Conservation (phyloP, 2,329 filamentous ascomycete genomes). For the Hypoxylon sp. region DNA sequence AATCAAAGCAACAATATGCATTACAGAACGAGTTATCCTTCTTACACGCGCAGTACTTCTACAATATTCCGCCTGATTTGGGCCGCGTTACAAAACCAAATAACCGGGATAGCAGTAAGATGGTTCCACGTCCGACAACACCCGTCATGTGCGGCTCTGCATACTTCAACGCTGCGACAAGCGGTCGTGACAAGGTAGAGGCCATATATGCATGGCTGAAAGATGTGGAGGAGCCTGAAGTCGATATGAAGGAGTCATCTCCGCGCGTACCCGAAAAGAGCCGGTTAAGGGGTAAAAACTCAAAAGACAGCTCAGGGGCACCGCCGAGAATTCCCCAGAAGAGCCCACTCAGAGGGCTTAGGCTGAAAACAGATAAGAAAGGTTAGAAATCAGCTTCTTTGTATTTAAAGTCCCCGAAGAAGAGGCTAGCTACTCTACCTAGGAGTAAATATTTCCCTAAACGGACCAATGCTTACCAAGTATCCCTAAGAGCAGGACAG, state of each 20-base stretch:
- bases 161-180: not conserved
- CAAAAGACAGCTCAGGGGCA: not conserved
- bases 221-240: conserved; percentile 1
- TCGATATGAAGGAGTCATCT: not conserved
- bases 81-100: not conserved
- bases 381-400: not conserved
- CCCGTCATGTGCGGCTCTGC: not conserved
- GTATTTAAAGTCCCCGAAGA: not conserved
- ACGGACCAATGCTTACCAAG: no score
- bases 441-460: conserved; percentile 23
- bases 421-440: conserved; percentile 1
- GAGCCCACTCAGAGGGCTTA: not conserved
- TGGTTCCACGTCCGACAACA: conserved; percentile 14
- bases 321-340: conserved; percentile 1
- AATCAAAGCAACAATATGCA: conserved; percentile 1
- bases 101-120: not conserved
- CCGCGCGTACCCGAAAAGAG: not conserved
- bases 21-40: not conserved
- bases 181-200: not conserved
- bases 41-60: not conserved
- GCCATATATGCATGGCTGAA: conserved; percentile 7
- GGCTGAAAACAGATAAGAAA: not conserved
- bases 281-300: not conserved
- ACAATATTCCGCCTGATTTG: not conserved
- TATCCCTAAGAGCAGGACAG: not conserved